Evolutionary conservation across 2,329 filamentous ascomycete genomes (phyloP), one percentile per base, ranked within the genome.

Genomic region (Fusarium sp.): DNA sequence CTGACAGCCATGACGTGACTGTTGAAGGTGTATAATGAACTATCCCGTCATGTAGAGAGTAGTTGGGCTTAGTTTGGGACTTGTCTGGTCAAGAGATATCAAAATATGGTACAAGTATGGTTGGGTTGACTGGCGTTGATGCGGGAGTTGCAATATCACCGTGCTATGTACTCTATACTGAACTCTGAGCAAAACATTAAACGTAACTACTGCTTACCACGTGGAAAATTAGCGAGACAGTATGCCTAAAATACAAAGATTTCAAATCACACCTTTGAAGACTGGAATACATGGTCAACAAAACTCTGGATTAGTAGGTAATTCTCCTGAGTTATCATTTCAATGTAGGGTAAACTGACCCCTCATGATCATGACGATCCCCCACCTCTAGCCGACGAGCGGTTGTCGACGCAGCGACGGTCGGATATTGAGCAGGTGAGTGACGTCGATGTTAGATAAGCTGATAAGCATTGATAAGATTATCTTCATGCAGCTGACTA

Each of bases 361-460:
- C 65, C 65, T 67, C 65, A 53, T 51, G 45, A 66, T 67, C 47
- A 49, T 42, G 61, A 43, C 52, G 65, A 68, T 69, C 65, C 65
- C 65, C 65, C 65, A 69, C 65, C 48, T 62, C 48, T 68, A 68
- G 45, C 56, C 30, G 45, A 40, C 11, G 10, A 28, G 26, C 10
- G 10, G 10, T 12, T 28, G 26, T 28, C 4, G 26, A 28, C 26
- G 10, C 26, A 11, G 19, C 15, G 21, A 48, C 17, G 36, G 43
- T 17, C 21, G 21, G 40, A 45, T 21, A 42, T 19, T 60, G 23
- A 32, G 46, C 10, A 36, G 6, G 23, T 32, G 17, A 24, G 49
- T 68, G 65, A 69, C 69, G 69, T 71, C 53, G 50, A 39, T 46
- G 42, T 46, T 40, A 42, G 49, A 49, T 42, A 61, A 61, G 42